Conservation (phyloP, 345 rosid genomes). For the Combretum micranthum region DNA sequence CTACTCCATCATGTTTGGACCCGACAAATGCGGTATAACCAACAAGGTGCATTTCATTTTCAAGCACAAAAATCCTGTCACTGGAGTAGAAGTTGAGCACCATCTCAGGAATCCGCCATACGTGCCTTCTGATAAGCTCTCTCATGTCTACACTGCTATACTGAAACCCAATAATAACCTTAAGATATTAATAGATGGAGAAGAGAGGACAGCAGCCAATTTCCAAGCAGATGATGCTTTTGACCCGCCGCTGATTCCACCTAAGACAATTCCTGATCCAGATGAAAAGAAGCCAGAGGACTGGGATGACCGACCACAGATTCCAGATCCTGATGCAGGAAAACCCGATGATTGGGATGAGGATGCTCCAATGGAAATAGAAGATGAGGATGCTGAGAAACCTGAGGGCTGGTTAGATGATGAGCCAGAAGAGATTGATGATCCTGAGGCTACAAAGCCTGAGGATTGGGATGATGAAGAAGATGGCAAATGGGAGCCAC, state of each 20-base stretch:
- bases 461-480: constrained; percentile 64
- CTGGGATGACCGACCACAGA: constrained; percentile 45
- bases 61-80: constrained; percentile 47
- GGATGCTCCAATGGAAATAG: constrained; percentile 39
- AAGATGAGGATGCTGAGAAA: constrained; percentile 41
- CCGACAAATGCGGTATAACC: constrained; percentile 51
- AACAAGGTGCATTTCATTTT: constrained; percentile 60
- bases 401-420: constrained; percentile 62
- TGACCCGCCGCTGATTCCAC: constrained; percentile 45
- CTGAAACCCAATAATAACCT: constrained; percentile 34
- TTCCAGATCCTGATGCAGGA: constrained; percentile 35
- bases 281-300: constrained; percentile 49
- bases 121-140: constrained; percentile 38
- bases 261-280: constrained; percentile 38
- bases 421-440: constrained; percentile 49
- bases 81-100: constrained; percentile 40
- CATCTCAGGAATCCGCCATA: constrained; percentile 44
- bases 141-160: constrained; percentile 54
- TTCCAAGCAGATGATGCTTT: constrained; percentile 43
- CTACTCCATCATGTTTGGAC: constrained; percentile 55
- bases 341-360: constrained; percentile 65
- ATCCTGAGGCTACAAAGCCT: constrained; percentile 47
- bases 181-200: constrained; percentile 40
- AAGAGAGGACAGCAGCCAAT: constrained; percentile 37
- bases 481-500: constrained; percentile 58